Evolutionary conservation across 495 filamentous ascomycete species (phyloP), one percentile per base, ranked within the genome.

Genomic region (Penicillium dipodomyicola): DNA sequence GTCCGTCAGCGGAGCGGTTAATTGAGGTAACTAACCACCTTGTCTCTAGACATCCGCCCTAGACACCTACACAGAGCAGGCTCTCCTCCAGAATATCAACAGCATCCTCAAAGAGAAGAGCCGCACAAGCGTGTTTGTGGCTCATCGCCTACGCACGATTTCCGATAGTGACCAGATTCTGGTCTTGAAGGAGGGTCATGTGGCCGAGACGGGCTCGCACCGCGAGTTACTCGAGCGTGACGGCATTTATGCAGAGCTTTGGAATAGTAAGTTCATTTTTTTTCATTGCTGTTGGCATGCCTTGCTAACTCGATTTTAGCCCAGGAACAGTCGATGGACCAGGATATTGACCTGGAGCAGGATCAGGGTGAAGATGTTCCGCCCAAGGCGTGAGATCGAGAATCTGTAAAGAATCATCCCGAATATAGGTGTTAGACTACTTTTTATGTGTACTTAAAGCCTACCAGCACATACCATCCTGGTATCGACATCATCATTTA

Each of bases 151-250:
- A 58, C 80, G 95, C 33, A 97, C 94, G 1, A 96, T 98, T 63
- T 96, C 86, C 61, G 94, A 98, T 67, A 91, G 90, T 51, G 94
- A 96, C 71, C 78, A 86, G 73, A 98, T 98, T 64, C 91, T 98
- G 59, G 95, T 97, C 29, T 67, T 98, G 58, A 87, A 85, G 67
- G 85, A 89, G 59, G 94, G 94, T 0, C 72, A 78, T 11, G 91
- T 97, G 40, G 90, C 85, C 25, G 94, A 98, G 72, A 82, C 78
- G 35, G 94, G 95, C 0, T 95, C 89, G 12, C 94, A 98, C 67
- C 80, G 84, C 33, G 81, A 95, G 69, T 72, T 98, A 50, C 83
- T 98, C 56, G 87, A 93, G 55, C 77, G 72, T 15, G 82, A 82
- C 3, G 94, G 95, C 5, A 77, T 96, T 9, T 98, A 98, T 73